Percentiles rank a stretch among this genome's conserved stretches.
phyloP scores from a whole-genome alignment of 306 rosid genomes.

The Medicago truncatula region MtrunA17r5.0-ANR NC_053042.1:37704001-37704500 shows the following conservation, averaged over 20 bases:
- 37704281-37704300: slow-evolving; percentile 8
- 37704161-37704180: too few relatives aligned
- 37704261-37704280: neutral
- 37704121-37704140: too few relatives aligned
- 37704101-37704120: too few relatives aligned
- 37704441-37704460: neutral
- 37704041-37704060: neutral
- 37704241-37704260: neutral
- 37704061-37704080: too few relatives aligned
- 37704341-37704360: slow-evolving; percentile 8
- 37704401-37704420: neutral
- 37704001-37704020: neutral
- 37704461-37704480: neutral
- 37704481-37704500: too few relatives aligned
- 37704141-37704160: too few relatives aligned
- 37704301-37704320: neutral
- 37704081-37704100: too few relatives aligned
- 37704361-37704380: neutral
- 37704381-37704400: neutral
- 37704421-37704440: neutral
- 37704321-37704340: neutral
- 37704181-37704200: too few relatives aligned
- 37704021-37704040: neutral
- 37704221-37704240: neutral
- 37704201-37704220: too few relatives aligned